phyloP scores from a whole-genome alignment of 2,329 filamentous ascomycete species.

The Botryotinia calthae region DNA sequence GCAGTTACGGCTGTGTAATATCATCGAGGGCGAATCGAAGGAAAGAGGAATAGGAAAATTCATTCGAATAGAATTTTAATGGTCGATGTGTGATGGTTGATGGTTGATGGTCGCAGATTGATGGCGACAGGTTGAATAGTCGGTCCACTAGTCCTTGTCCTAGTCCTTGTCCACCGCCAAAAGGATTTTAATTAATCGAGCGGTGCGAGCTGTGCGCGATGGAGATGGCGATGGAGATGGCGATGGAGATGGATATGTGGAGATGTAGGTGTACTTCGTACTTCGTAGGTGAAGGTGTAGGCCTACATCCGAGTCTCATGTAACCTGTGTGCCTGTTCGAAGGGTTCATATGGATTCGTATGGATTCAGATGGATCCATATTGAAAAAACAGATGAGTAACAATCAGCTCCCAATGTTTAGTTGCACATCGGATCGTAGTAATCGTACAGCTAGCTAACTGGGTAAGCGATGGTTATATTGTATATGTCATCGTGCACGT shows the following conservation, averaged over 20 bases:
- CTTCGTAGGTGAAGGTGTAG: background rate
- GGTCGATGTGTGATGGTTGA: background rate
- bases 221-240: background rate
- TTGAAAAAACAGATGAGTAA: background rate
- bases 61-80: background rate
- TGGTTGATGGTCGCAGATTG: background rate
- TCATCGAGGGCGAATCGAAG: background rate
- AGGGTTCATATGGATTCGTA: background rate
- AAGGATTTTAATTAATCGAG: background rate
- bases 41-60: background rate
- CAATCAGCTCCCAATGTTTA: background rate
- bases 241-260: background rate
- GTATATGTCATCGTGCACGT: conserved; percentile 15
- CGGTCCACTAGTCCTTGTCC: background rate
- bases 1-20: conserved; percentile 12
- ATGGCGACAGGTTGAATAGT: background rate
- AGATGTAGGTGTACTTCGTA: background rate
- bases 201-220: background rate
- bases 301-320: background rate
- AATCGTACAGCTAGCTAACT: background rate
- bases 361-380: background rate
- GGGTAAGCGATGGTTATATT: background rate
- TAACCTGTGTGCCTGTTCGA: background rate
- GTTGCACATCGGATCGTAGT: background rate
- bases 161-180: background rate